Evolutionary conservation across 192 early-diverging fungal genomes (phyloP), one percentile per base, ranked within the genome.

Genomic region (Coemansia sp.): DNA sequence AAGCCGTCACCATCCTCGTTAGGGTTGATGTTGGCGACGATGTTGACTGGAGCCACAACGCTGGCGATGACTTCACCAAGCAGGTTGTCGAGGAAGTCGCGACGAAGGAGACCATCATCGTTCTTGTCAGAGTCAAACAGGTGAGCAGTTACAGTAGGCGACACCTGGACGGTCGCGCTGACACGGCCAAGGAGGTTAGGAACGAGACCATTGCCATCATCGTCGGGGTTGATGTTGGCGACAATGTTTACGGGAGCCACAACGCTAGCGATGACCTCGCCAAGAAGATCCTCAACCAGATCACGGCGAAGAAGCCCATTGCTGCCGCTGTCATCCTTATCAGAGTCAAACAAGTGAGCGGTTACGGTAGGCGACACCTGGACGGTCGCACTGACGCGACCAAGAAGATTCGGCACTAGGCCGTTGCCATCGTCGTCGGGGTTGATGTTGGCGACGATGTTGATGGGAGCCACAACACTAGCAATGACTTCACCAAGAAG

Each of bases 151-250:
- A 64, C 53, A 5, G 61, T 70, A 20, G 62, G 67, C 8, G 67
- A 63, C n/a, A 56, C 64, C 57, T 67, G 57, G 22, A 67, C 57
- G 4, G 64, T 59, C 4, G 67, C 67, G 22, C 68, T 71, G 45
- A 71, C 68, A 9, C 62, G 62, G 11, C 68, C 68, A 4, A 72
- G 70, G n/a, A 73, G 61, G 57, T 73, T 73, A 8, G 71, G 71
- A 13, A 73, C 20, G 14, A 73, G 30, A 14, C 70, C 70, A 17
- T 72, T 59, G 47, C 71, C 71, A 23, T 74, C 57, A 50, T 74
- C 72, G n/a, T 74, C 65, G 2, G 65, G 65, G 44, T 74, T 64
- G 57, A 67, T 67, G 56, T 67, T 67, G 37, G 65, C 66, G 23
- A 61, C 60, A 23, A 72, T 57, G 58, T 65, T 71, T 6, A 71